Evolutionary conservation across 2,329 filamentous ascomycete genomes (phyloP), one percentile per base, ranked within the genome.

Genomic region (Epichloe uncinata): DNA sequence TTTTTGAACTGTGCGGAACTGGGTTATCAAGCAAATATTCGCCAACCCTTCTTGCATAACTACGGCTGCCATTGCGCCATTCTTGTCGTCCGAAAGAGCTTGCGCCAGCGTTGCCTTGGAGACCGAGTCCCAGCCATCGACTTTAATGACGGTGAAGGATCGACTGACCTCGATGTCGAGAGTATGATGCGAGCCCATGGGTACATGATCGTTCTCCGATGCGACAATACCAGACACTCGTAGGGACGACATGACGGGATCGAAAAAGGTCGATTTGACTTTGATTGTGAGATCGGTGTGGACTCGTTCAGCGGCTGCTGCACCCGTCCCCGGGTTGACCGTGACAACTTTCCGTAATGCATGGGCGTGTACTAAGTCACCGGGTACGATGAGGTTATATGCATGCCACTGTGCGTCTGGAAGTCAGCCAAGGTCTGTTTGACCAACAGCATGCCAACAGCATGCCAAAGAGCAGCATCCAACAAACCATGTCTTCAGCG

Each of bases 1-100:
- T 57, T 86, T 50, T 50, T 89, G 67, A 30, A 91, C 76, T 3
- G 86, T 91, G 57, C 87, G 84, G 64, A 84, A 82, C 61, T 88
- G 82, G 3, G 85, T 90, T 50, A 93, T 85, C 20, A 90, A 74
- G 65, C 86, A 91, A 55, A 93, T 85, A 64, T 90, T 88, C 51
- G 87, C 85, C 15, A 86, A 66, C 15, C 86, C 85, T 60, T 97
- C 91, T 59, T 95, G 87, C 85, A 98, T 91, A 22, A 97, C 86
- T 1, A 97, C 84, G 0, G 93, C 91, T 50, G 89, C 87, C 16
- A 95, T 77, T 54, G 91, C 85, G 1, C 88, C 89, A 54, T 85
- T 82, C 60, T 84, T 82, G 56, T 87, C 84, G 57, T 86, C 81
- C 58, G 87, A 82, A 13, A 91, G 75, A 1, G 89, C 84, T 63